A percentile compares a stretch with the other conserved stretches of the same genome.
These are phyloP conservation scores for Pestalotiopsis sp. DNA, from an alignment of 2,329 filamentous ascomycete genomes.

Conservation along the genomic window DNA sequence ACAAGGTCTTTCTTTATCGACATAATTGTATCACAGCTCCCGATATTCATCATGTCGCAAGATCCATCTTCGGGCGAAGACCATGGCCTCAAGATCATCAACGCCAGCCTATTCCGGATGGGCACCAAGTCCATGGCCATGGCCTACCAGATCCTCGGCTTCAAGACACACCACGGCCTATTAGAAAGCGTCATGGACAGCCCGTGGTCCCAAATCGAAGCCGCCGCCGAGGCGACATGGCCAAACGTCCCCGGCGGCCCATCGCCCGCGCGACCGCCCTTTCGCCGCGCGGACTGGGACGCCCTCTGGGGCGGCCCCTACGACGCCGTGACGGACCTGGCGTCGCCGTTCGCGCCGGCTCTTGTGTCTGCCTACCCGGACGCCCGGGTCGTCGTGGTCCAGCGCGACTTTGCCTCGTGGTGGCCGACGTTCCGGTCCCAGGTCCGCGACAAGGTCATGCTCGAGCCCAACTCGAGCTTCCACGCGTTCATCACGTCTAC, in stretches of 20 bases:
- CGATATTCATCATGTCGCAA: background rate
- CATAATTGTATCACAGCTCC: too few relatives aligned
- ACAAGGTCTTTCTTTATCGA: too few relatives aligned
- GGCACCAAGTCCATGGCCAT: slow-evolving; percentile 12
- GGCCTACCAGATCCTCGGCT: slow-evolving; percentile 16
- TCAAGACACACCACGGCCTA: slow-evolving; percentile 10
- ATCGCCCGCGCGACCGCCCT: background rate
- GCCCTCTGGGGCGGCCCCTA: slow-evolving; percentile 8
- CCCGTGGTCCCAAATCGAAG: background rate
- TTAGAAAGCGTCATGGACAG: slow-evolving; percentile 5
- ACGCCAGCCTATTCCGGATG: slow-evolving; percentile 14
- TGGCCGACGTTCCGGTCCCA: slow-evolving; percentile 25
- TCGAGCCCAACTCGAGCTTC: background rate
- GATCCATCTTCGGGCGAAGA: background rate
- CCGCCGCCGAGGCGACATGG: slow-evolving; percentile 1
- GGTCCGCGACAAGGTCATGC: slow-evolving; percentile 17
- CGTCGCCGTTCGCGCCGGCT: slow-evolving; percentile 19
- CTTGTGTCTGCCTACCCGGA: slow-evolving; percentile 24
- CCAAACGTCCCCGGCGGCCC: background rate
- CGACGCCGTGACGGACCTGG: slow-evolving; percentile 24
- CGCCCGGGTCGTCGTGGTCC: slow-evolving; percentile 25
- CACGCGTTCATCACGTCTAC: slow-evolving; percentile 12
- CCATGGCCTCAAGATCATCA: slow-evolving; percentile 12
- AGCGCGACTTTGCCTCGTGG: slow-evolving; percentile 26
- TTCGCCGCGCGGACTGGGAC: background rate